Base-by-base conservation (phyloP, 129 eudicot genomes). In the Glebionis coronaria region DNA sequence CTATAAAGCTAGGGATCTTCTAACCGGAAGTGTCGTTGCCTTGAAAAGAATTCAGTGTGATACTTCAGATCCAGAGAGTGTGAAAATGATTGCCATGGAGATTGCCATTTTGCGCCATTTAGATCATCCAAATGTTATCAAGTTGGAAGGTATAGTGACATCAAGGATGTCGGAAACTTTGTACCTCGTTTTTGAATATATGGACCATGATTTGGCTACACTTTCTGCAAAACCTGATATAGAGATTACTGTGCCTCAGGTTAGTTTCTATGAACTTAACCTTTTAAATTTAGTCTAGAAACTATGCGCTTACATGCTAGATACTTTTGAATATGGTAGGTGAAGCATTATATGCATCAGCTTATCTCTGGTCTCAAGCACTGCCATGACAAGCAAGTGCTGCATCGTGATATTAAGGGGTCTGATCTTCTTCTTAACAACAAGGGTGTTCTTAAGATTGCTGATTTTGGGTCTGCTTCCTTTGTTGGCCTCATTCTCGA, bases 161-260 rank as follows among this genome's bases (percentile, higher is more conserved):
- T 59, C 64, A 28, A 59, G 64, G 23, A 29, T 59, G 64, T 59
- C 64, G n/a, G 10, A 29, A 13, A 1, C 12, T 59, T 59, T 59
- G 45, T 59, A 59, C 64, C 44, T 59, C 3, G 64, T 59, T 59
- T 59, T 59, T 29, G 64, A 59, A 14, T 59, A 59, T 59, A 59
- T 59, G 64, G 64, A 59, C 23, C 64, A 59, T 59, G 64, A 59
- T 59, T 59, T 59, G 45, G 64, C 64, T 29, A 59, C 44, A 59
- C 64, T 59, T 28, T 14, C 44, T 59, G 10, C 64, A 59, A 59
- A 59, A 29, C 4, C 45, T 2, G 12, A 29, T 58, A 29, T 15
- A 44, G 44, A 59, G 19, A 13, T 59, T 59, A 59, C 45, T 0
- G 64, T 27, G 45, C 45, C 18, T 59, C 64, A 59, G 64, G 64